phyloP scores from a whole-genome alignment of 1,139 yeast species.

The Geotrichum macrosporum region DNA sequence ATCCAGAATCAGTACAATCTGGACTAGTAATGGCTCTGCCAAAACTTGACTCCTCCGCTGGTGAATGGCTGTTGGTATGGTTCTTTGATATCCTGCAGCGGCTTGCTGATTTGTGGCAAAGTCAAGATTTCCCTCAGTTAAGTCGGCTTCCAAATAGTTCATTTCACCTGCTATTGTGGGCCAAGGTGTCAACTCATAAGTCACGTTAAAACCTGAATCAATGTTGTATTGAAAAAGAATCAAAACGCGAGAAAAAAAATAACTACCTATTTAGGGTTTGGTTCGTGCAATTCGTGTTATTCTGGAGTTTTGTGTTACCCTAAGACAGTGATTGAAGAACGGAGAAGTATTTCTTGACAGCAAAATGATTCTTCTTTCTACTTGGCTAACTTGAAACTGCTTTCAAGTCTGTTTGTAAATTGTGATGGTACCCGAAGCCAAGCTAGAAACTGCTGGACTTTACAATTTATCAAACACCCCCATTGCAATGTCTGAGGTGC shows the following conservation, averaged over 20 bases:
- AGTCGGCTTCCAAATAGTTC: slow-evolving; percentile 11
- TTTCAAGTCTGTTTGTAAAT: too few relatives aligned
- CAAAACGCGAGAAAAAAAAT: neutral
- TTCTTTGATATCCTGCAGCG: slow-evolving; percentile 4
- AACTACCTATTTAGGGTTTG: neutral
- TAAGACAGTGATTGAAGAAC: neutral
- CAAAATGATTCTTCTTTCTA: too few relatives aligned
- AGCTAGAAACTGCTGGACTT: too few relatives aligned
- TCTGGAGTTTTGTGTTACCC: neutral
- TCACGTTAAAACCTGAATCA: neutral
- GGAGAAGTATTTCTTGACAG: neutral
- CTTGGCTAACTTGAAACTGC: too few relatives aligned
- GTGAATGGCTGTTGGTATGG: slow-evolving; percentile 13
- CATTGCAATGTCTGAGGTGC: too few relatives aligned
- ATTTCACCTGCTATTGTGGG: neutral
- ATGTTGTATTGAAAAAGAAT: neutral
- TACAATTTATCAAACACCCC: too few relatives aligned
- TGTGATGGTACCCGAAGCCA: too few relatives aligned
- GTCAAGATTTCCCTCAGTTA: slow-evolving; percentile 5
- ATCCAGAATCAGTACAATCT: slow-evolving; percentile 27
- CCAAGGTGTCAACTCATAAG: neutral
- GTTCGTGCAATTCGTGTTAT: neutral
- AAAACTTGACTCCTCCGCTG: slow-evolving; percentile 10
- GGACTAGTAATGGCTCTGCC: slow-evolving; percentile 26
- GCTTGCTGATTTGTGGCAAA: slow-evolving; percentile 3